phyloP scores from a whole-genome alignment of 345 rosid species.

The Eutrema yunnanense region DNA sequence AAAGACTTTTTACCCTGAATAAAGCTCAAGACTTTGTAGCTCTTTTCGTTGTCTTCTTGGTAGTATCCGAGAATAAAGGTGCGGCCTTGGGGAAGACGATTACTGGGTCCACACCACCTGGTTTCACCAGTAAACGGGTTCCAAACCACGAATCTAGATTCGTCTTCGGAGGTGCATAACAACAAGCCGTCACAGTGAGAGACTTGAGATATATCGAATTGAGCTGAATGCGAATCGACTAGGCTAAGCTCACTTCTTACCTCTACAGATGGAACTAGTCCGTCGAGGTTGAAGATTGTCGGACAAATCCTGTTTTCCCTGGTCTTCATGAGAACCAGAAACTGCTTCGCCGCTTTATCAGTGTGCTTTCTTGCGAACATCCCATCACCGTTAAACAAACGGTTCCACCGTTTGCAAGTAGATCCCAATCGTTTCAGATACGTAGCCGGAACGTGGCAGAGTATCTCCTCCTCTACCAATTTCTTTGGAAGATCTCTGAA shows the following conservation, averaged over 20 bases:
- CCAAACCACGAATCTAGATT: not conserved
- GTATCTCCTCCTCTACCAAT: no score
- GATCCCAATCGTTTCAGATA: not conserved
- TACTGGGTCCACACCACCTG: not conserved
- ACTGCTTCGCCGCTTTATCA: not conserved
- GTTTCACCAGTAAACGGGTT: not conserved
- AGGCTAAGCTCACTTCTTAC: not conserved
- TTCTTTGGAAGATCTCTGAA: no score
- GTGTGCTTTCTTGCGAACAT: not conserved
- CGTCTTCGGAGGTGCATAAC: not conserved
- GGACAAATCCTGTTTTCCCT: not conserved
- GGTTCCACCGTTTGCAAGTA: not conserved
- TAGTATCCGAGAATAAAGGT: not conserved
- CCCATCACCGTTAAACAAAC: not conserved
- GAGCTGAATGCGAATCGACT: not conserved
- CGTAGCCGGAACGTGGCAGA: not conserved
- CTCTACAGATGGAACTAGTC: not conserved
- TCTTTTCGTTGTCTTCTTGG: not conserved
- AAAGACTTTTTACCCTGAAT: no score
- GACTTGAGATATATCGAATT: not conserved
- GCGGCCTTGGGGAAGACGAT: not conserved
- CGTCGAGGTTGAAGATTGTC: not conserved
- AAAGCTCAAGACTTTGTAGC: not conserved
- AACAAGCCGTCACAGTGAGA: not conserved
- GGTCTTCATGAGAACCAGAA: not conserved